Conservation (phyloP, 2,329 filamentous ascomycete genomes). For the Dothideomycetes sp. region DNA sequence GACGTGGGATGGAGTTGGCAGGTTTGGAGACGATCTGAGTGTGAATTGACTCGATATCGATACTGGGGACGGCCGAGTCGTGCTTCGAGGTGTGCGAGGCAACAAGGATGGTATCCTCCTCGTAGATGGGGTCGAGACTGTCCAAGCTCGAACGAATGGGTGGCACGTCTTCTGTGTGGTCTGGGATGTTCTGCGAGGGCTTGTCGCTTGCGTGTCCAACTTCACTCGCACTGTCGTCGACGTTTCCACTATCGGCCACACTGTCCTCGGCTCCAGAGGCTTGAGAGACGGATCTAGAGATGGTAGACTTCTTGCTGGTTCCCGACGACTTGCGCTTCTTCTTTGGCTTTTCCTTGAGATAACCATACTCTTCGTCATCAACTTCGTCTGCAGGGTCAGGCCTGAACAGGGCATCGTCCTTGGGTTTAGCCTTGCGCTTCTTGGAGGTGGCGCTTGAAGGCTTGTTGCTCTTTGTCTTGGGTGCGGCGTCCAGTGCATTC, state of each 20-base stretch:
- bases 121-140: slow-evolving; percentile 26
- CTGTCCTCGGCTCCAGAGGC: slow-evolving; percentile 20
- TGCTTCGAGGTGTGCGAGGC: slow-evolving; percentile 1
- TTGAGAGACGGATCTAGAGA: slow-evolving; percentile 11
- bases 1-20: slow-evolving; percentile 20
- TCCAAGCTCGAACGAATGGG: slow-evolving; percentile 19
- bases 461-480: slow-evolving; percentile 15
- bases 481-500: slow-evolving; percentile 20
- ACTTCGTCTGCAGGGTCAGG: slow-evolving; percentile 14
- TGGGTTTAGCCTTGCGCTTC: slow-evolving; percentile 30
- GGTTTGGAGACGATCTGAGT: slow-evolving; percentile 22
- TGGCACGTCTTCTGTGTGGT: slow-evolving; percentile 8
- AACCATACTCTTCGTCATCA: slow-evolving; percentile 4
- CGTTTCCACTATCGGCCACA: slow-evolving; percentile 19
- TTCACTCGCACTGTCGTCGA: background rate
- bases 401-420: slow-evolving; percentile 25
- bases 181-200: background rate
- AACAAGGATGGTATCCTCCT: slow-evolving; percentile 20
- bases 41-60: slow-evolving; percentile 13
- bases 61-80: slow-evolving; percentile 7
- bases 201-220: background rate
- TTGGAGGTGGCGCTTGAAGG: slow-evolving; percentile 21
- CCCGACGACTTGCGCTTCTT: slow-evolving; percentile 16
- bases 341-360: slow-evolving; percentile 17
- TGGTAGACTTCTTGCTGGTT: slow-evolving; percentile 9